A percentile compares a stretch with the other conserved stretches of the same genome.
phyloP scores from a whole-genome alignment of 768 basidiomycete genomes.

The Candolleomyces aberdarensis region DNA sequence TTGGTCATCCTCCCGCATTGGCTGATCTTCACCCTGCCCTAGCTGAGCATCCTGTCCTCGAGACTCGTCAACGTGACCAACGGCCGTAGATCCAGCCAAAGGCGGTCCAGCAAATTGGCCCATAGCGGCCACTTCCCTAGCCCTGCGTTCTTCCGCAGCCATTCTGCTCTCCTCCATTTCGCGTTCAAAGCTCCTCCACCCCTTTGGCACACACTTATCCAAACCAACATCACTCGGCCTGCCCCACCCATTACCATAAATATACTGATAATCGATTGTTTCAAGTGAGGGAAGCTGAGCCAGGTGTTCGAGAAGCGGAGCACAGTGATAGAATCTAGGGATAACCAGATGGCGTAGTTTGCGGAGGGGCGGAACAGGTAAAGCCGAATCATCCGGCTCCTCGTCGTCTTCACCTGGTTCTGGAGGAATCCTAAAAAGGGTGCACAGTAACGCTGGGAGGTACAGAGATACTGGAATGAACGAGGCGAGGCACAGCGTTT shows the following conservation, averaged over 20 bases:
- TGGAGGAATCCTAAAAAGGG: not conserved
- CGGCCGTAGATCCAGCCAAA: too few relatives aligned
- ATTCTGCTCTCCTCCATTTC: not conserved
- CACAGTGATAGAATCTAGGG: conserved; percentile 9
- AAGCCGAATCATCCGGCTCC: not conserved
- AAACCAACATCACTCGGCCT: conserved; percentile 2
- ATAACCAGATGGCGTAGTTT: conserved; percentile 5
- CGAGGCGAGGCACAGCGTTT: conserved; percentile 4
- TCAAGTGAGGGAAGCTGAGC: conserved; percentile 8
- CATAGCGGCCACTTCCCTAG: too few relatives aligned
- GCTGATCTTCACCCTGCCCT: too few relatives aligned
- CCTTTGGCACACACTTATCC: not conserved
- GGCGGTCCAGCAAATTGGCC: too few relatives aligned
- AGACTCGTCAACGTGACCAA: too few relatives aligned
- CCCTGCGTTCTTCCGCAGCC: too few relatives aligned
- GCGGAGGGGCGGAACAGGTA: conserved; percentile 1
- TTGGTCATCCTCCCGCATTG: too few relatives aligned
- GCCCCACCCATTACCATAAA: conserved; percentile 3
- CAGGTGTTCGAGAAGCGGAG: conserved; percentile 2
- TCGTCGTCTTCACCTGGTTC: not conserved
- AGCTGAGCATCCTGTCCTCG: too few relatives aligned
- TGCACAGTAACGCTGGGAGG: not conserved
- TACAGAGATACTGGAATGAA: conserved; percentile 6
- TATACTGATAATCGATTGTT: conserved; percentile 10
- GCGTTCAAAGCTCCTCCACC: not conserved